Conservation (phyloP, 2,329 filamentous ascomycete genomes). For the Fusarium keratoplasticum region DNA sequence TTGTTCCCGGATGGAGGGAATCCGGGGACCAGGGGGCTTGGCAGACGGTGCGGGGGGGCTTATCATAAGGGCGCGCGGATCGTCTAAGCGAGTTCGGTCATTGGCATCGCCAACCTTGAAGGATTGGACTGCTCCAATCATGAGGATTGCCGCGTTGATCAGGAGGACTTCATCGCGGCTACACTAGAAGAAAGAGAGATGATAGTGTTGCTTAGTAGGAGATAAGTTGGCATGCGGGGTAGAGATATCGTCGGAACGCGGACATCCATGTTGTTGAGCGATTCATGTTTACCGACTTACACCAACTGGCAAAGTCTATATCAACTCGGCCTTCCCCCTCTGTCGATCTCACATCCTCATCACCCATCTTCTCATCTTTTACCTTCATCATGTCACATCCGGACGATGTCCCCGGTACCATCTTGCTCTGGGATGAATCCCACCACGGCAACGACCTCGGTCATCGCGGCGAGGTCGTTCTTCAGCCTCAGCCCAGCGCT, state of each 20-base stretch:
- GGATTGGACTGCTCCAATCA: not conserved
- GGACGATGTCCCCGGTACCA: slow-evolving; percentile 50
- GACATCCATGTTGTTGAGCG: not conserved
- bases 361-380: not conserved
- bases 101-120: not conserved
- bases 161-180: not conserved
- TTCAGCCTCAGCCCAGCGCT: slow-evolving; percentile 33
- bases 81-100: not conserved
- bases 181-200: not conserved
- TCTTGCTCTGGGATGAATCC: slow-evolving; percentile 49
- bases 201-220: not conserved
- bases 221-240: not conserved
- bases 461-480: slow-evolving; percentile 41
- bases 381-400: not conserved
- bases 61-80: not conserved
- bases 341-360: not conserved
- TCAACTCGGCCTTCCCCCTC: not conserved
- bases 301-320: not conserved
- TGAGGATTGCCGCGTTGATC: not conserved
- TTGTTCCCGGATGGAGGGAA: not conserved
- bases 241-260: not conserved
- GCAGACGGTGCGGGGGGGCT: not conserved
- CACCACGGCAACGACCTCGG: slow-evolving; percentile 43
- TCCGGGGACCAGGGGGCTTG: not conserved
- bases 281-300: not conserved